Base-by-base conservation (phyloP, 371 early-diverging fungal genomes). In the Chytridiales sp. region DNA sequence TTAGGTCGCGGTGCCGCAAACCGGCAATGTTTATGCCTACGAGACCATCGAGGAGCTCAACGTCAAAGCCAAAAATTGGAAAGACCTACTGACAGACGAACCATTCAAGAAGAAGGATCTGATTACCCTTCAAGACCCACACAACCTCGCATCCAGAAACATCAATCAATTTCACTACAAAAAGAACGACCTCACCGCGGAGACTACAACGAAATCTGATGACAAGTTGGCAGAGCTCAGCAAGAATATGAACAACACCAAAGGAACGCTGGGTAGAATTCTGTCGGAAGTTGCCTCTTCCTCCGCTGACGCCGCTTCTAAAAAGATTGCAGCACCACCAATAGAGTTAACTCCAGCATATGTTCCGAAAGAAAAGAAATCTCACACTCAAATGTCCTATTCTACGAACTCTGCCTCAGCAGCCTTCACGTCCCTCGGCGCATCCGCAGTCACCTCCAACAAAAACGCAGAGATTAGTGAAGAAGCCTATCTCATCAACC, bases 121-220 rank as follows among this genome's bases (percentile, higher is more conserved):
- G 41, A 91, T 97, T 43, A 87, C 87, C 57, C 71, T 93, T 35
- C 90, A 90, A 81, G 94, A 97, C 67, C 96, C 96, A 47, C 89
- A 89, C 60, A 84, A 91, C 47, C 64, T 94, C 3, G 80, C 80
- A 43, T 80, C 75, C 19, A 73, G 85, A 29, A 85, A 92, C 56
- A 80, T 89, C 66, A 77, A 81, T 9, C 83, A 82, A 2, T 94
- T 91, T 26, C 66, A 73, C 57, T 85, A 88, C 64, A 52, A 88
- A 36, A 86, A 85, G 52, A 85, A 87, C 29, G 84, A 89, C 6
- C 40, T 34, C 17, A 53, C 19, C 6, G 58, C 27, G 24, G 27
- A 48, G 30, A 36, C 38, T 9, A 8, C 47, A 1, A 38, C 69
- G 69, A 27, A 76, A 78, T 26, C 78, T 78, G 21, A 65, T 69